Base-by-base conservation (phyloP, 257 asterid genomes). In the Solanum megistacrolobum region DNA sequence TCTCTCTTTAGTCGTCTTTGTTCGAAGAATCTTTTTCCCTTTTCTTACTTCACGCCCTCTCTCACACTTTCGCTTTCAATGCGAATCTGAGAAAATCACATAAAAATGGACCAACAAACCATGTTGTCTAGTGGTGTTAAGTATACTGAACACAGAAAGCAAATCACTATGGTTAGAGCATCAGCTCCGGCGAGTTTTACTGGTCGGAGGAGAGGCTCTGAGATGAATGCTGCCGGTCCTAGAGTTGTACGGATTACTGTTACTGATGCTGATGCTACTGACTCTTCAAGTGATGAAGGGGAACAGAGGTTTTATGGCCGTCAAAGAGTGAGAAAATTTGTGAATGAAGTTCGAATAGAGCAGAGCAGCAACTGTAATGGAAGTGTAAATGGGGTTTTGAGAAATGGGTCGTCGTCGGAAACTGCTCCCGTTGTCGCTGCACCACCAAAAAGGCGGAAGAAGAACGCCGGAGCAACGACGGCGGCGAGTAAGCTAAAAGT, bases 261-360 rank as follows among this genome's bases (percentile, higher is more conserved):
- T 5, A 94, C 95, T 58, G 99, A 97, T 84, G 92, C 92, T 23
- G 98, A 97, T 89, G 98, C 99, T 9, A 97, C 99, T 1, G 99
- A 97, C 86, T 95, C 98, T 14, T 95, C 98, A 20, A 86, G 96
- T 12, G 99, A 96, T 39, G 99, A 97, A n/a, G 96, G 91, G 2
- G 96, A 5, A 79, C 43, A 5, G 62, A 38, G 36, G 34, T 25
- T 1, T 78, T 83, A 16, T 2, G 82, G 36, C 43, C 95, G 95
- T 20, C 94, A 60, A 12, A 89, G 98, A 38, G 93, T 97, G 7
- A 96, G 90, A 81, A 95, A 89, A 62, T 94, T 92, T 89, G 88
- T 96, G 32, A 92, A 89, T 89, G 99, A 96, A 89, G 98, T 97
- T 21, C 92, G 87, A 71, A 88, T 95, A 69, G 93, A 92, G 79